Evolutionary conservation across 106 monocot species (phyloP).

Genomic region (Iris macrosiphon): DNA sequence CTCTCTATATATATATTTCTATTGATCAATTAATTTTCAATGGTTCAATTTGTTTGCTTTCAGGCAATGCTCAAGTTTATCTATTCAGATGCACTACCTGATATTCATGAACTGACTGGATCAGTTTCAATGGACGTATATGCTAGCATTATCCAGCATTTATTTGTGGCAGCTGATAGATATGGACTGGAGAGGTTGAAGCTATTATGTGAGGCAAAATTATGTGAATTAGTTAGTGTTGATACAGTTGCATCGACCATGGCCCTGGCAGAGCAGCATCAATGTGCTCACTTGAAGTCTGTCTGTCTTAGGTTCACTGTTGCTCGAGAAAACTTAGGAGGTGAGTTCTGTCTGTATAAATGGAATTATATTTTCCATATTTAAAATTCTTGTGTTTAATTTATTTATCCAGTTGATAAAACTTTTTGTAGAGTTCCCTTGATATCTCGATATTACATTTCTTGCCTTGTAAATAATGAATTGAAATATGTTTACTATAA

Average conservation of each 20-base stretch:
- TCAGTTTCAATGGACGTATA: conserved; percentile 45
- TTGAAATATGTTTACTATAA: no score
- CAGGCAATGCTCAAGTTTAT: conserved; percentile 85
- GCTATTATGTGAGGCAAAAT: conserved; percentile 62
- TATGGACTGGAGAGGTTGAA: conserved; percentile 79
- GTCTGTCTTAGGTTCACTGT: conserved; percentile 64
- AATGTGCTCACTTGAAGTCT: conserved; percentile 70
- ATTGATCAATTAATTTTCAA: no score
- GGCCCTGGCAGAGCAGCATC: conserved; percentile 81
- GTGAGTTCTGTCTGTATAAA: conserved; percentile 24
- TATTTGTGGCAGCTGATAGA: conserved; percentile 82
- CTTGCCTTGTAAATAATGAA: no score
- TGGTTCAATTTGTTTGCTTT: no score
- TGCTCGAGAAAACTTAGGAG: conserved; percentile 63
- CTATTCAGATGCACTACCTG: conserved; percentile 68
- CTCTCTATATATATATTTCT: no score
- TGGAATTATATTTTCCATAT: no score
- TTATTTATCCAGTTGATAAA: no score
- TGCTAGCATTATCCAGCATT: conserved; percentile 60
- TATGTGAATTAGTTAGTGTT: conserved; percentile 53
- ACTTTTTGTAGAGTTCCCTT: no score
- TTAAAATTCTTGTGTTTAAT: no score
- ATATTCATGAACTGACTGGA: conserved; percentile 48
- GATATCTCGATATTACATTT: no score
- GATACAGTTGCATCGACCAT: conserved; percentile 81